Evolutionary conservation across 192 early-diverging fungal genomes (phyloP).

Genomic region (Helicostylum pulchrum): DNA sequence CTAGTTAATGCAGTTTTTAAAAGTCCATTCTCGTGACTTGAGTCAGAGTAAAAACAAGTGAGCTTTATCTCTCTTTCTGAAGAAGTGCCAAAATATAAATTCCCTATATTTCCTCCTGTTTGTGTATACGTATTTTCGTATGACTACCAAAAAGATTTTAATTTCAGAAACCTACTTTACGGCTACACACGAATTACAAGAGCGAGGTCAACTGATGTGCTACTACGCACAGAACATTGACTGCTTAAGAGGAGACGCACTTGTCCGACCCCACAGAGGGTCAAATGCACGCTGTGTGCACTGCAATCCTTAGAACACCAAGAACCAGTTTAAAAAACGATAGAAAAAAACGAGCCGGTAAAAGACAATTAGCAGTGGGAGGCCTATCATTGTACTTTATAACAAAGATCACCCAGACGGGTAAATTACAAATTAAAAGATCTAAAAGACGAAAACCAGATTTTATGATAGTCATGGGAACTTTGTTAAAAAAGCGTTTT

Average conservation of each 20-base stretch:
- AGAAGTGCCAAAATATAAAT: too few relatives aligned
- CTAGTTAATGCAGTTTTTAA: too few relatives aligned
- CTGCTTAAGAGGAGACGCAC: conserved; percentile 80
- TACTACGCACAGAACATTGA: conserved; percentile 99
- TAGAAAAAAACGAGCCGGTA: conserved; percentile 61
- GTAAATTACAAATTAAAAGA: conserved; percentile 53
- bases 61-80: too few relatives aligned
- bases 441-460: conserved; percentile 60
- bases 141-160: too few relatives aligned
- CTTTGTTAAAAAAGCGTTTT: conserved; percentile 83
- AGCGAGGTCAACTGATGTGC: conserved; percentile 71
- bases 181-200: conserved; percentile 77
- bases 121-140: too few relatives aligned
- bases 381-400: conserved; percentile 94
- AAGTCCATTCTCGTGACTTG: too few relatives aligned
- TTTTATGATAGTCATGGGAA: conserved; percentile 83
- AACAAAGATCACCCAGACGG: conserved; percentile 84
- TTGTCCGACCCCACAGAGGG: conserved; percentile 85
- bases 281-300: conserved; percentile 84
- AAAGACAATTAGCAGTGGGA: conserved; percentile 71
- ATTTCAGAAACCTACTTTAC: too few relatives aligned
- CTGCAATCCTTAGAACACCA: conserved; percentile 50
- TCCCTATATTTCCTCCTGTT: too few relatives aligned
- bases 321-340: conserved; percentile 56
- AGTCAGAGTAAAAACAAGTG: too few relatives aligned